phyloP scores from a whole-genome alignment of 1,284 basidiomycete species.

The Wallemia ichthyophaga region DNA sequence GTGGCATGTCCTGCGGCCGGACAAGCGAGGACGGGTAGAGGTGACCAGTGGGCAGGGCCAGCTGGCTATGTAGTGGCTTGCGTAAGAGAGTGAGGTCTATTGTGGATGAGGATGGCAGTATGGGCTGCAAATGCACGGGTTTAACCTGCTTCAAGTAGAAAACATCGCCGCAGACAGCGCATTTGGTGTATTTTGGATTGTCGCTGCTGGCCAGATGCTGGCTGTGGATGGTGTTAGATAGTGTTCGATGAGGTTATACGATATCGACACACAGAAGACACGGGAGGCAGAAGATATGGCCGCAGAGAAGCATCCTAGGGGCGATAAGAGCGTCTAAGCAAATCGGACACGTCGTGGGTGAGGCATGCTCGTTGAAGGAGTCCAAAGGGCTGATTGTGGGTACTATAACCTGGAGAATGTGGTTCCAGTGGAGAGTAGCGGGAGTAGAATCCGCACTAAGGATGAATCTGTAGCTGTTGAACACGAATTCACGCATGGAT shows the following conservation, averaged over 20 bases:
- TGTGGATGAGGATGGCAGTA: constrained; percentile 19
- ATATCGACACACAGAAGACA: constrained; percentile 37
- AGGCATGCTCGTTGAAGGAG: constrained; percentile 29
- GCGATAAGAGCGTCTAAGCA: constrained; percentile 72
- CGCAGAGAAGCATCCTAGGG: constrained; percentile 88
- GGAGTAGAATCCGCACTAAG: neutral
- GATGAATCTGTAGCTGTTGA: constrained; percentile 8
- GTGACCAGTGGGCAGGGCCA: constrained; percentile 67
- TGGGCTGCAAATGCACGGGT: constrained; percentile 33
- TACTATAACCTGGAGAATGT: constrained; percentile 80
- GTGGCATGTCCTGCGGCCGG: constrained; percentile 70
- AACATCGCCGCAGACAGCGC: constrained; percentile 88
- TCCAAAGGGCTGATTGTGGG: constrained; percentile 30
- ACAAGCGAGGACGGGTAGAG: constrained; percentile 83
- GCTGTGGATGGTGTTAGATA: constrained; percentile 11
- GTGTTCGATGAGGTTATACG: neutral
- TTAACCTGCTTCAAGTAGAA: constrained; percentile 75
- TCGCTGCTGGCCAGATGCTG: constrained; percentile 67
- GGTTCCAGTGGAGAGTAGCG: constrained; percentile 56
- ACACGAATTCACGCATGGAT: neutral
- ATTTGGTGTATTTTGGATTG: constrained; percentile 50
- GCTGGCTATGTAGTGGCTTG: constrained; percentile 70
- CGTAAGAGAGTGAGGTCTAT: constrained; percentile 70
- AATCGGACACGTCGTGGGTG: constrained; percentile 60
- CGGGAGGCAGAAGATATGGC: constrained; percentile 71